Percentiles rank a stretch among this genome's conserved stretches.
phyloP scores from a whole-genome alignment of 352 stramenopile species.

The Pythium sukuiense region DNA sequence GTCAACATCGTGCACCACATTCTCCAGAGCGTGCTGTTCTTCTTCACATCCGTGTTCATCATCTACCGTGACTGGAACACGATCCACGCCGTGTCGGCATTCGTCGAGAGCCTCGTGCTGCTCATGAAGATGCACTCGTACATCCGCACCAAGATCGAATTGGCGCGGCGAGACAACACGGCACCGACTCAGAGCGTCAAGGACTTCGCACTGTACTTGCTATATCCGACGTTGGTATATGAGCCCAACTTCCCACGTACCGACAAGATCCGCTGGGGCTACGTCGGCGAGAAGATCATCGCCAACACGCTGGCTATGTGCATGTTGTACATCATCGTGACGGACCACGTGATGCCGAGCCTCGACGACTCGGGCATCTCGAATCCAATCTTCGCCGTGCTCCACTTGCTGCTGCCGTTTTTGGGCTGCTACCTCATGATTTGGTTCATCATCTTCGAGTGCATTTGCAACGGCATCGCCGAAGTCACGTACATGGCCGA shows the following conservation, averaged over 20 bases:
- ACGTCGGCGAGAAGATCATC: slow-evolving; percentile 77
- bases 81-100: slow-evolving; percentile 70
- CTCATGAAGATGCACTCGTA: slow-evolving; percentile 88
- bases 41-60: slow-evolving; percentile 65
- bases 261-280: slow-evolving; percentile 77
- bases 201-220: slow-evolving; percentile 70
- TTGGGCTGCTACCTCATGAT: slow-evolving; percentile 95
- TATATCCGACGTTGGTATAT: slow-evolving; percentile 93
- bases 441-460: slow-evolving; percentile 98
- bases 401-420: slow-evolving; percentile 90
- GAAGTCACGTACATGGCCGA: slow-evolving; percentile 92
- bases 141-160: slow-evolving; percentile 70
- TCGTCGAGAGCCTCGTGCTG: slow-evolving; percentile 74
- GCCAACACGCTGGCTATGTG: slow-evolving; percentile 79
- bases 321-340: slow-evolving; percentile 90
- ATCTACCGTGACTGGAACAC: slow-evolving; percentile 74
- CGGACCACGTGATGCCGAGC: slow-evolving; percentile 85
- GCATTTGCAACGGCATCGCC: slow-evolving; percentile 94
- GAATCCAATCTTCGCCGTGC: slow-evolving; percentile 56
- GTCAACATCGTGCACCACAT: slow-evolving; percentile 76
- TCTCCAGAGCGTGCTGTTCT: slow-evolving; percentile 71
- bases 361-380: slow-evolving; percentile 70
- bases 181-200: slow-evolving; percentile 38
- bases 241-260: slow-evolving; percentile 91
- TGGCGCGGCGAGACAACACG: slow-evolving; percentile 36